Percentiles rank a stretch among this genome's conserved stretches.
Evolutionary conservation across 257 asterid genomes (phyloP).

Genomic region (Solanum etuberosum): DNA sequence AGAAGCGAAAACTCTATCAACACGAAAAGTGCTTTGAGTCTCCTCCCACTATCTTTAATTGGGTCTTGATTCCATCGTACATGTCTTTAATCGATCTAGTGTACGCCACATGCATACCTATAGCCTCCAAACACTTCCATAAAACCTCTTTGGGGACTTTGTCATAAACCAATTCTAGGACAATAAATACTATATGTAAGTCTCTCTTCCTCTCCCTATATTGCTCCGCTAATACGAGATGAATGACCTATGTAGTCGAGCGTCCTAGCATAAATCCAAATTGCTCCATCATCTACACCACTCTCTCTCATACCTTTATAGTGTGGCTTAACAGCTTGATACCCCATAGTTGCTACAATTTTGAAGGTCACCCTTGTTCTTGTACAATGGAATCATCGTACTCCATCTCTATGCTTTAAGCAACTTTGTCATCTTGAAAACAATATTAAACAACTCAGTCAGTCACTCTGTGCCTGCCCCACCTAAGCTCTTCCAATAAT

Average conservation of each 20-base stretch:
- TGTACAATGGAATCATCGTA: background rate
- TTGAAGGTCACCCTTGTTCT: background rate
- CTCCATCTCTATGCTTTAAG: background rate
- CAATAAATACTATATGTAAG: no score
- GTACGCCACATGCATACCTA: background rate
- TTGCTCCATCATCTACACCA: background rate
- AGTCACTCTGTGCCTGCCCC: background rate
- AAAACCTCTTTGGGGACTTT: background rate
- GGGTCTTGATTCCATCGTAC: background rate
- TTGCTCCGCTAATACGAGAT: background rate
- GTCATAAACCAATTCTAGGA: background rate
- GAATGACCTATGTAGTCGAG: accelerated
- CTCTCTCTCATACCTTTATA: background rate
- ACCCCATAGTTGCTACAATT: no score
- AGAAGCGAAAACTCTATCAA: no score
- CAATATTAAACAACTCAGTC: background rate
- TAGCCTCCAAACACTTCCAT: background rate
- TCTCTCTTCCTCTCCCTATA: no score
- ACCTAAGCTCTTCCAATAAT: background rate
- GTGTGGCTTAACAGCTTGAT: background rate
- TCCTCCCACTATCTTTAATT: background rate
- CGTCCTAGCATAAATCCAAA: no score
- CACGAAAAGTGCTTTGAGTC: background rate
- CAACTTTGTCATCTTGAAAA: background rate
- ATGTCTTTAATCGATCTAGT: background rate